Percentiles rank a stretch among this genome's conserved stretches.
phyloP scores from a whole-genome alignment of 306 rosid genomes.

The Hippophae rhamnoides region DNA sequence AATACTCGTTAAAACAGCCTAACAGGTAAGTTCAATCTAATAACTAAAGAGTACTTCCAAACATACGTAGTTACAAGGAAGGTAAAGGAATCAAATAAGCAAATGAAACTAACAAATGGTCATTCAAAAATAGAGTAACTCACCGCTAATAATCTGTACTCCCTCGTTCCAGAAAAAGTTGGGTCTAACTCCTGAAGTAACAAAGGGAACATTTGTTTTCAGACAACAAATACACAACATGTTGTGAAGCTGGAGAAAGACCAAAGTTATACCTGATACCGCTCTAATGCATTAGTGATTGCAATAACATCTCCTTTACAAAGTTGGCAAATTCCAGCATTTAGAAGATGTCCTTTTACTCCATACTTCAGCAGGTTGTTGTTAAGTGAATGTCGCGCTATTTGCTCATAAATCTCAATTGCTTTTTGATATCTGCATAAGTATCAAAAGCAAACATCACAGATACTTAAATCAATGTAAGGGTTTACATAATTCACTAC shows the following conservation, averaged over 20 bases:
- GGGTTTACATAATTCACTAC: neutral
- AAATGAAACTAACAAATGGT: neutral
- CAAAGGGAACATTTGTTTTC: slow-evolving; percentile 13
- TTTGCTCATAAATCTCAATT: slow-evolving; percentile 72
- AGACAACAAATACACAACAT: slow-evolving; percentile 9
- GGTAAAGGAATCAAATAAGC: too few species aligned
- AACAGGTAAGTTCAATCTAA: too few species aligned
- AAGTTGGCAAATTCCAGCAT: slow-evolving; percentile 95
- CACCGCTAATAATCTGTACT: slow-evolving; percentile 71
- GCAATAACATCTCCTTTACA: slow-evolving; percentile 78
- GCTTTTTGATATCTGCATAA: slow-evolving; percentile 66
- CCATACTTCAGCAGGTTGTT: slow-evolving; percentile 88
- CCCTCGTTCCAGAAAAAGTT: slow-evolving; percentile 86
- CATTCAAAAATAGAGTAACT: slow-evolving; percentile 13
- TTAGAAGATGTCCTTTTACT: slow-evolving; percentile 94
- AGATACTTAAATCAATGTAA: neutral
- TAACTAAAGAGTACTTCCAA: too few species aligned
- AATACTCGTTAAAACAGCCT: too few species aligned
- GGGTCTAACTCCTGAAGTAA: slow-evolving; percentile 84
- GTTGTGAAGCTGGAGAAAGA: slow-evolving; percentile 16
- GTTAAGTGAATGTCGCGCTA: slow-evolving; percentile 79
- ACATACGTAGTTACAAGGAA: too few species aligned
- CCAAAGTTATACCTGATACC: slow-evolving; percentile 56
- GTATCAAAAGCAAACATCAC: slow-evolving; percentile 4
- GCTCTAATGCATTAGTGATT: slow-evolving; percentile 72